Base-by-base conservation (phyloP, 2,329 filamentous ascomycete genomes). In the Dactylellina sp. region DNA sequence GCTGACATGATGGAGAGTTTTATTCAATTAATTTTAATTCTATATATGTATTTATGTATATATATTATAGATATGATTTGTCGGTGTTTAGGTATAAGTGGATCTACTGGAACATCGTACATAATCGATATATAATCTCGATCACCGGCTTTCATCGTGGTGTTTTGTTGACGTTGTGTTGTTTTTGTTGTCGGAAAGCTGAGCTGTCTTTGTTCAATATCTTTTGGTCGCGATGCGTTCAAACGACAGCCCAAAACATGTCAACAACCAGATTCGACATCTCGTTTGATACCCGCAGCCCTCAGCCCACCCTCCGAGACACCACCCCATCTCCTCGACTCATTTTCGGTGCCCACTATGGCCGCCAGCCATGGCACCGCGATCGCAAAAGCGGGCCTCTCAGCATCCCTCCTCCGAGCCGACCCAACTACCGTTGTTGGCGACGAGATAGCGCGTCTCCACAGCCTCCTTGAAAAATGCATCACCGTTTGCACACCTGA, bases 371-470 rank as follows among this genome's bases (percentile, higher is more conserved):
- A 72, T 46, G 60, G 68, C n/a, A 74, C 63, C 72, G 89, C 89
- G 78, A 91, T 94, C 77, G 89, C 90, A 75, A 93, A 92, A 82
- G 90, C 91, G 42, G 87, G 90, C n/a, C 87, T 95, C 77, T 87
- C 89, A 5, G 90, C 90, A 24, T 86, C 88, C 7, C 87, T 94
- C 44, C 85, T 94, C 68, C 89, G 90, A 75, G 86, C 89, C 42
- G 91, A 94, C 79, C 90, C 91, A n/a, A 84, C 83, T 18, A 86
- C 90, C 7, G 86, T 91, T 64, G 82, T 87, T 53, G 88, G 89
- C 80, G 86, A 88, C 78, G 86, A 89, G 71, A 89, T 94, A 81
- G 85, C 89, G 77, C 81, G 85, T 68, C 91, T 94, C 81, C 87
- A 92, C 81, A 80, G 83, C 76, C 84, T 88, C 71, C 84, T 95